Evolutionary conservation across 441 rosid genomes (phyloP).

Genomic region (Gossypium gossypioides): DNA sequence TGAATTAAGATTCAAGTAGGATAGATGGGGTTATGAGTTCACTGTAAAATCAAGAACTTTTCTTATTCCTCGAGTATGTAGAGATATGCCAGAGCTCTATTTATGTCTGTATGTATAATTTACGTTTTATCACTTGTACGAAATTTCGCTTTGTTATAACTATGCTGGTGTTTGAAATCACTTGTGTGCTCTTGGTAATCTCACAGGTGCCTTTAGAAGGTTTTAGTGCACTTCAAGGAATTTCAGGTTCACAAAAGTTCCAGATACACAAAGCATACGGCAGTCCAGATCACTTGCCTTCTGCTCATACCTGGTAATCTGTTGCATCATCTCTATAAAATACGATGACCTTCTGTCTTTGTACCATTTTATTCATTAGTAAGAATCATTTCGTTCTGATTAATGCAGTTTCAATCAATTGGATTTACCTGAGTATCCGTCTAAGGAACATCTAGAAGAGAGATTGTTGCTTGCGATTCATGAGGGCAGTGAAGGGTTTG

Average conservation of each 20-base stretch:
- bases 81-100: not conserved
- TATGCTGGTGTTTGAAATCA: not conserved
- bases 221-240: conserved; percentile 89
- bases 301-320: conserved; percentile 86
- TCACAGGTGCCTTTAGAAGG: conserved; percentile 61
- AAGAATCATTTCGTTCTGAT: not conserved
- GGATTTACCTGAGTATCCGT: conserved; percentile 92
- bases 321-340: not conserved
- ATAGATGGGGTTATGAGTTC: not conserved
- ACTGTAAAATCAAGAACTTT: not conserved
- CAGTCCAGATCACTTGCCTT: conserved; percentile 75
- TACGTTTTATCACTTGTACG: not conserved
- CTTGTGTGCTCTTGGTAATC: not conserved
- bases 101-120: not conserved
- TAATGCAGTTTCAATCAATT: conserved; percentile 86
- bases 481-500: conserved; percentile 89
- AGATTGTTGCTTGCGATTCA: conserved; percentile 88
- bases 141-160: not conserved
- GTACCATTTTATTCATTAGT: not conserved
- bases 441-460: conserved; percentile 76
- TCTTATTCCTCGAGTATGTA: not conserved
- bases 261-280: conserved; percentile 98
- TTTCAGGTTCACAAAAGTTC: conserved; percentile 85
- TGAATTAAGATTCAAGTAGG: not conserved
- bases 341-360: not conserved